These are phyloP conservation scores for Lactarius tabidus DNA, from an alignment of 768 basidiomycete genomes.

Conservation along the genomic window DNA sequence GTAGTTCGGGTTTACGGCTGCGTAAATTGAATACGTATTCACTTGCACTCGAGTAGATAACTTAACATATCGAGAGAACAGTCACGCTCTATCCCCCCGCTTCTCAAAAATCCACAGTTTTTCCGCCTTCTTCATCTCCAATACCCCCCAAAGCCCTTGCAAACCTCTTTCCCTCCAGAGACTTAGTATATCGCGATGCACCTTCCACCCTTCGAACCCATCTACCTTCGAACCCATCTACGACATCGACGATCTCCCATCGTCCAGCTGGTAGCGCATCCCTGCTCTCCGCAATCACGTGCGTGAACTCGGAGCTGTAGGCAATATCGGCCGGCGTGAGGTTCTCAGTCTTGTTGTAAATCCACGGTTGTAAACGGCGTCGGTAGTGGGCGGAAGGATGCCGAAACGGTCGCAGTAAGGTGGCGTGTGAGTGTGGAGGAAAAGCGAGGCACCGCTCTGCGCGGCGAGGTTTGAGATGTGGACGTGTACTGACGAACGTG, in stretches of 20 bases:
- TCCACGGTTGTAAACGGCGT: conserved; percentile 40
- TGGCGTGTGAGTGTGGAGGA: conserved; percentile 63
- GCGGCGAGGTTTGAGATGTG: conserved; percentile 84
- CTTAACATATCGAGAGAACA: not conserved
- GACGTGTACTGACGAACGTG: conserved; percentile 46
- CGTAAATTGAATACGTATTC: not conserved
- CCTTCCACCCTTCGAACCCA: conserved; percentile 44
- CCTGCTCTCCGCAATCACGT: conserved; percentile 53
- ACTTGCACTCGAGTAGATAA: not conserved
- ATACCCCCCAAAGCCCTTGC: conserved; percentile 25
- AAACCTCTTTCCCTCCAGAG: conserved; percentile 28
- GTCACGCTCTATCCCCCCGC: not conserved
- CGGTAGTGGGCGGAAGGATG: conserved; percentile 19
- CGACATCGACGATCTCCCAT: conserved; percentile 39
- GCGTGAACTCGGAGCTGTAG: conserved; percentile 45
- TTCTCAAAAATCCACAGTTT: conserved; percentile 50
- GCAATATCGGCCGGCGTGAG: conserved; percentile 43
- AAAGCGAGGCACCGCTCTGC: conserved; percentile 88
- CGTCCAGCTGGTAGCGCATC: conserved; percentile 27
- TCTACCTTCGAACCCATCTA: conserved; percentile 47
- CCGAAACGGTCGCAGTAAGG: conserved; percentile 42
- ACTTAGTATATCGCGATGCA: conserved; percentile 30
- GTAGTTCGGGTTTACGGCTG: not conserved
- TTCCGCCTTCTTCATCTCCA: conserved; percentile 39
- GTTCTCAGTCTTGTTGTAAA: conserved; percentile 81